Evolutionary conservation across 2,329 filamentous ascomycete species (phyloP), one percentile per base, ranked within the genome.

Genomic region (Cercospora berteroae): DNA sequence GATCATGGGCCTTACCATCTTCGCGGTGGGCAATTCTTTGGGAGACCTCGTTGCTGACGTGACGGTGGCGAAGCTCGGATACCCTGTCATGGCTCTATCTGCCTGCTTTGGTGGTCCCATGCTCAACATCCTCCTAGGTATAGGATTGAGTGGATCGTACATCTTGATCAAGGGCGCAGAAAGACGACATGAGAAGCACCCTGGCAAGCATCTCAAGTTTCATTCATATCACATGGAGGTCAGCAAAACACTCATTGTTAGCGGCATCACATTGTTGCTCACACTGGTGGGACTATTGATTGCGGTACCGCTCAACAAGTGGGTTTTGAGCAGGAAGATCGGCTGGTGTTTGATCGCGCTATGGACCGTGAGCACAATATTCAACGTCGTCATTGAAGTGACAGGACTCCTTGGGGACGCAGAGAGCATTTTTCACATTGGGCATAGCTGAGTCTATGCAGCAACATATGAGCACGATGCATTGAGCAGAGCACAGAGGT

Each of bases 41-140:
- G 94, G 95, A 42, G 95, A 99, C 75, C 84, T 99, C 16, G 93
- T 99, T 9, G 94, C 95, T 16, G 91, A 99, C 77, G 91, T 98
- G 63, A 99, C 95, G 0, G 91, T 99, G 42, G 95, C 95, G 4
- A 88, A 92, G 36, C 87, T 99, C 2, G 95, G 95, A 2, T 97
- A 94, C 79, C 95, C 95, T 0, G 93, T 99, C 70, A 99, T 99
- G 95, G 95, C 95, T 0, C 81, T 90, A 48, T 94, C 92, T 36
- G 95, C 95, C 4, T 99, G 95, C 77, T 97, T 99, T 77, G 95
- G 95, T n/a, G 96, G 95, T 0, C 95, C 95, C 0, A 94, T 99
- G 93, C 86, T 99, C 48, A 99, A 99, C 74, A 99, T 99, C 70
- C 82, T 99, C 0, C 86, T 99, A 4, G 95, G 95, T 0, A 94